phyloP scores from a whole-genome alignment of 345 rosid species.

The Mangifera indica region DNA sequence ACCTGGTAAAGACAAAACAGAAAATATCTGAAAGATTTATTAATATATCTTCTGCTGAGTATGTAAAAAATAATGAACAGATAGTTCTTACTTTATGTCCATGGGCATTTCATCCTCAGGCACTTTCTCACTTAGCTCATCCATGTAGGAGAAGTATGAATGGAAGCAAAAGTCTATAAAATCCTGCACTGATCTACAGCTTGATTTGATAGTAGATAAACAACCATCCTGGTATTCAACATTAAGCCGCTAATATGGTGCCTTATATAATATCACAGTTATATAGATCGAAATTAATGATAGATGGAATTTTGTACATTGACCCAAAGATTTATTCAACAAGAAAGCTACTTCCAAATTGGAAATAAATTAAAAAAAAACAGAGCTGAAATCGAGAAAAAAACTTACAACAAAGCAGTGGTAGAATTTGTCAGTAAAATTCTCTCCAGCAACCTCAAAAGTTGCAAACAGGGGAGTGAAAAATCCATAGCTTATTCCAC shows the following conservation, averaged over 20 bases:
- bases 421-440: slow-evolving; percentile 61
- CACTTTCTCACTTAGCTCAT: slow-evolving; percentile 62
- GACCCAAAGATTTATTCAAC: background rate
- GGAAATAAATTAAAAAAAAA: background rate
- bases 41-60: background rate
- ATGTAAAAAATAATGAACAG: background rate
- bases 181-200: slow-evolving; percentile 70
- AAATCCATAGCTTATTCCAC: slow-evolving; percentile 73
- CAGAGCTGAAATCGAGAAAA: background rate
- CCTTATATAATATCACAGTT: background rate
- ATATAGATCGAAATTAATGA: too few relatives aligned
- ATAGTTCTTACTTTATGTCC: slow-evolving; percentile 49
- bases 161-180: slow-evolving; percentile 87
- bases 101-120: slow-evolving; percentile 51
- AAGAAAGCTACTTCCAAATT: background rate
- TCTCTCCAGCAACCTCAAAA: slow-evolving; percentile 66
- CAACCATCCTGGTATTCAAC: slow-evolving; percentile 60
- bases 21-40: background rate
- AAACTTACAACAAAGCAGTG: slow-evolving; percentile 65
- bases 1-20: slow-evolving; percentile 34
- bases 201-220: slow-evolving; percentile 54
- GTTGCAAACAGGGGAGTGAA: slow-evolving; percentile 75
- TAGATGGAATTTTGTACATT: too few relatives aligned
- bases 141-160: slow-evolving; percentile 86
- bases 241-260: background rate